Evolutionary conservation across 371 early-diverging fungal genomes (phyloP).

Genomic region (Circinella minor): DNA sequence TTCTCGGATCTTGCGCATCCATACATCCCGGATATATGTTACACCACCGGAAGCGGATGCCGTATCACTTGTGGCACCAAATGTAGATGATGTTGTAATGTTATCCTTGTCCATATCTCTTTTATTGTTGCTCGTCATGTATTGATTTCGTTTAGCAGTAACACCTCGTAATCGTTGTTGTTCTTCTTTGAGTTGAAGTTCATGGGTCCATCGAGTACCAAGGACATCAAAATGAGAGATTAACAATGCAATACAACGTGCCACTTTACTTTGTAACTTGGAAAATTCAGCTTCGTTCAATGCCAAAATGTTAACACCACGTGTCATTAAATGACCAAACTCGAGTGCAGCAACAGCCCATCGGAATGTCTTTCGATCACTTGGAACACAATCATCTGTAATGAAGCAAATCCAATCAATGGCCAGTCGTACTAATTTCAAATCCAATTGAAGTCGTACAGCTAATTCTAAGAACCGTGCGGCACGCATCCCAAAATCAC

Average conservation of each 20-base stretch:
- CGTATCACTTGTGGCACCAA: slow-evolving; percentile 46
- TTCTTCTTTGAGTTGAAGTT: slow-evolving; percentile 52
- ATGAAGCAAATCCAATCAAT: slow-evolving; percentile 90
- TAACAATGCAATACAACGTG: slow-evolving; percentile 80
- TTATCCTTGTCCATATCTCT: slow-evolving; percentile 34
- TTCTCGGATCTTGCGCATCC: slow-evolving; percentile 58
- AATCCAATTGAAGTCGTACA: slow-evolving; percentile 56
- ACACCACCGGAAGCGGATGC: slow-evolving; percentile 32
- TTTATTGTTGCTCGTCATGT: slow-evolving; percentile 32
- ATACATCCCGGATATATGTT: slow-evolving; percentile 57
- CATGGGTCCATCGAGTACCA: slow-evolving; percentile 64
- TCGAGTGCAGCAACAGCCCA: slow-evolving; percentile 90
- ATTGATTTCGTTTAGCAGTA: slow-evolving; percentile 44
- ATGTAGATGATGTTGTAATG: slow-evolving; percentile 49
- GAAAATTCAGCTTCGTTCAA: slow-evolving; percentile 74
- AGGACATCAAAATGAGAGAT: slow-evolving; percentile 84
- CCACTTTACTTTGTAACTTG: slow-evolving; percentile 71
- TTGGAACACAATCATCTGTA: slow-evolving; percentile 76
- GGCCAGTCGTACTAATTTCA: slow-evolving; percentile 71
- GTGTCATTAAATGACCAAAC: slow-evolving; percentile 80
- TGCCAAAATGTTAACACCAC: slow-evolving; percentile 74
- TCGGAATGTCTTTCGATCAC: slow-evolving; percentile 83
- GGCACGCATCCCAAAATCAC: slow-evolving; percentile 75
- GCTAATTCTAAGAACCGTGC: slow-evolving; percentile 69
- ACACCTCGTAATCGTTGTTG: slow-evolving; percentile 43